Base-by-base conservation (phyloP, 768 basidiomycete genomes). In the Trametes cingulata region DNA sequence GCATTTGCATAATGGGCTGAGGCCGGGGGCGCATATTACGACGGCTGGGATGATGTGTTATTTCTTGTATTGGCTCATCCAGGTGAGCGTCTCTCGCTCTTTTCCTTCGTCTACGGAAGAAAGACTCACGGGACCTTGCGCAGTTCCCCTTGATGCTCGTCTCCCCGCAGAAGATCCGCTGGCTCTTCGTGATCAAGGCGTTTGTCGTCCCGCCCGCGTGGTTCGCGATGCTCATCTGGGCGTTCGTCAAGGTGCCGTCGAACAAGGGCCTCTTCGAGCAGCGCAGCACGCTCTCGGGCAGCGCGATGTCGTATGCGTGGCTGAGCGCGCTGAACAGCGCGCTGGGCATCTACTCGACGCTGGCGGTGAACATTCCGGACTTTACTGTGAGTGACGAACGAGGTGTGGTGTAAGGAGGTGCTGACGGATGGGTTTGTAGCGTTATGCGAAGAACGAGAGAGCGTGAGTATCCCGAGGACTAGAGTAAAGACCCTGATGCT, bases 281-380 rank as follows among this genome's bases (percentile, higher is more conserved):
- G 57, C 81, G 82, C 51, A 72, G 86, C 0, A 74, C 73, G 8
- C 65, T 87, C n/a, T 73, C 68, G 17, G 90, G 85, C 1, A 77
- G 79, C 60, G 72, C 75, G 25, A 75, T 86, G 48, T 80, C 82
- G n/a, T 92, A 90, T 88, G 88, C 83, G 2, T 94, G 90, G 90
- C 74, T 96, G 48, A 79, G 79, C 52, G 84, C 86, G 0, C 67
- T 96, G 59, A 95, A 93, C 68, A 85, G 87, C 52, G 87, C 87
- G 1, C 73, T 95, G 20, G 91, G 90, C 0, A 82, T 84, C 62
- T 94, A 87, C 72, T 75, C 86, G 4, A 90, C 87, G 9, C 74
- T 90, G 14, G 80, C 86, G 0, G 86, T 90, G 63, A 93, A 93
- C 67, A 91, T 93, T 58, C 87, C 92, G 1, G 93, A 95, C 73